phyloP scores from a whole-genome alignment of 2,329 filamentous ascomycete species.

The Scolecobasidium constrictum region DNA sequence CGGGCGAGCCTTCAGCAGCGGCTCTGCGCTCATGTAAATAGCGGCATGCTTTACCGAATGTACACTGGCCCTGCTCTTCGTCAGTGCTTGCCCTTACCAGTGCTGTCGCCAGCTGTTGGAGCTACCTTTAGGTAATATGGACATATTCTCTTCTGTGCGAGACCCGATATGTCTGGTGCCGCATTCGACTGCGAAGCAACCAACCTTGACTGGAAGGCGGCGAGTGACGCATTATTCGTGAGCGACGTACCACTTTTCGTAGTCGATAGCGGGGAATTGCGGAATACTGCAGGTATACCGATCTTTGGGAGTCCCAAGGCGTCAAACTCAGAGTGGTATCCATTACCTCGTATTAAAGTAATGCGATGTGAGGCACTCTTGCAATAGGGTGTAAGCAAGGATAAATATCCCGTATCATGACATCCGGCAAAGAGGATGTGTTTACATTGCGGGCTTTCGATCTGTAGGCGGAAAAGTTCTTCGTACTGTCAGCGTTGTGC shows the following conservation, averaged over 20 bases:
- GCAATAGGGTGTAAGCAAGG: constrained; percentile 42
- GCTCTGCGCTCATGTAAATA: background rate
- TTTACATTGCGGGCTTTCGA: constrained; percentile 49
- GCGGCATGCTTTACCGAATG: constrained; percentile 1
- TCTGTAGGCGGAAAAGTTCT: constrained; percentile 37
- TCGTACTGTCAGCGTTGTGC: background rate
- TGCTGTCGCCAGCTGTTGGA: background rate
- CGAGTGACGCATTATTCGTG: background rate
- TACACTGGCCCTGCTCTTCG: background rate
- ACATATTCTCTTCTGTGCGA: background rate
- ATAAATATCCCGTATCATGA: constrained; percentile 48
- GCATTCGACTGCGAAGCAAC: background rate
- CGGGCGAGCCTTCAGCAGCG: background rate
- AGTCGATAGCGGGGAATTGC: constrained; percentile 25
- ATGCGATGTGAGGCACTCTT: constrained; percentile 40
- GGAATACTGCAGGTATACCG: constrained; percentile 43
- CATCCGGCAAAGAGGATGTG: constrained; percentile 55
- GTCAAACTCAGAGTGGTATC: constrained; percentile 42
- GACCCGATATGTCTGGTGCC: background rate
- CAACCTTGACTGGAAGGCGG: background rate
- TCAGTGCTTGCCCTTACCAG: background rate
- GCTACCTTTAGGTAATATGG: background rate
- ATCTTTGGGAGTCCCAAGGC: constrained; percentile 40
- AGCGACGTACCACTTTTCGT: constrained; percentile 6
- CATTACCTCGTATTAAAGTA: constrained; percentile 43